Percentiles rank a stretch among this genome's conserved stretches.
phyloP scores from a whole-genome alignment of 345 rosid species.

The Excoecaria cochinchinensis region DNA sequence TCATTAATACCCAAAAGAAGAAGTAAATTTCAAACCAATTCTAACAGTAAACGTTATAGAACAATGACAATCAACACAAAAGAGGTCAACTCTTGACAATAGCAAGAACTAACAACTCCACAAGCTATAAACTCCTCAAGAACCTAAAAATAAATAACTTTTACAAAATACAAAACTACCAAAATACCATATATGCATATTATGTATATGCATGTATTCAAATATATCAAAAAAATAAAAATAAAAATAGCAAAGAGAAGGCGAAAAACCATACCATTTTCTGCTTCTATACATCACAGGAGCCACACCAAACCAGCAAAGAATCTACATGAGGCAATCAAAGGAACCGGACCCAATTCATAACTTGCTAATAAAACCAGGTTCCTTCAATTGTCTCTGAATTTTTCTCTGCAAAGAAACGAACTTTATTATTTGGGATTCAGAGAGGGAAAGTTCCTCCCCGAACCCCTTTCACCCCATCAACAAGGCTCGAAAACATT shows the following conservation, averaged over 20 bases:
- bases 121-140: not conserved
- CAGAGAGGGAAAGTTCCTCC: constrained; percentile 55
- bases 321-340: constrained; percentile 15
- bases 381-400: not conserved
- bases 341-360: constrained; percentile 31
- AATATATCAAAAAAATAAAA: not conserved
- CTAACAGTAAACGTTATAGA: not conserved
- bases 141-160: not conserved
- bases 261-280: constrained; percentile 33
- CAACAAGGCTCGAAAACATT: constrained; percentile 53
- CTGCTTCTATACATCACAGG: constrained; percentile 25
- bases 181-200: not conserved
- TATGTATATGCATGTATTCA: not conserved
- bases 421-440: constrained; percentile 18
- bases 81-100: not conserved
- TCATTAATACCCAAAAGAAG: not conserved
- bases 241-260: not conserved
- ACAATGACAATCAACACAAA: not conserved
- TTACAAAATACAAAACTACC: not conserved
- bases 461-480: constrained; percentile 57
- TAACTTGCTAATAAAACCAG: not conserved
- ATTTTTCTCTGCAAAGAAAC: constrained; percentile 28
- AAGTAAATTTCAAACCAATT: not conserved
- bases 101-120: not conserved
- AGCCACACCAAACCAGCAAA: constrained; percentile 21